Base-by-base conservation (phyloP, 768 basidiomycete species). In the Hypholoma fasciculare region DNA sequence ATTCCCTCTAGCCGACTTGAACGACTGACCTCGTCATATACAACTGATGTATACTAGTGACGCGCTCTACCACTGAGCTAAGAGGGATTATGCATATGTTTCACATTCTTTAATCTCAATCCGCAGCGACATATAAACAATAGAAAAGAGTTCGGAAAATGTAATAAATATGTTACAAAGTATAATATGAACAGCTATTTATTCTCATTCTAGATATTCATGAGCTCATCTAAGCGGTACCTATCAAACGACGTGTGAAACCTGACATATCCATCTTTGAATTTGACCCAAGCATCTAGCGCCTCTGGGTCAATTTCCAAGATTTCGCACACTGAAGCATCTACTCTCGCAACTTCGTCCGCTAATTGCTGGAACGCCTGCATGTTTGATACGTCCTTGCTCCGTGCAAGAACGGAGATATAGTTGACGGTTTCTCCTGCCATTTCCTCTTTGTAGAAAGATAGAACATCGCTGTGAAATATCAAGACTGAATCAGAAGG, bases 61-160 rank as follows among this genome's bases (percentile, higher is more conserved):
- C 74, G 78, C 78, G 78, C 78, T 79, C 76, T 78, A 77, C 77
- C 77, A 72, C 77, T 80, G 78, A 79, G 77, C 78, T 78, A 80
- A 79, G 78, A 74, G 71, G 78, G 75, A 76, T 39, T 27, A 9
- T 42, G 17, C 13, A 5, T 17, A 40, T n/a, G 27, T 30, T 30
- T 30, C 27, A 30, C 27, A 7, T 30, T 30, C 7, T 30, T 30
- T 30, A 4, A 30, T 7, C 27, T 30, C 27, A 30, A 30, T 30
- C 27, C 27, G 4, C 27, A 7, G 27, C 27, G n/a, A n/a, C n/a
- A n/a, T n/a, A n/a, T n/a, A n/a, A n/a, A n/a, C n/a, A n/a, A n/a
- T n/a, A n/a, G n/a, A n/a, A n/a, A n/a, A n/a, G 23, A 23, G 23
- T 23, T 23, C 23, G 23, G 23, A 23, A 23, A 34, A 42, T 9